These are phyloP conservation scores for Glebionis coronaria DNA, from an alignment of 129 eudicot genomes.

Conservation along the genomic window DNA sequence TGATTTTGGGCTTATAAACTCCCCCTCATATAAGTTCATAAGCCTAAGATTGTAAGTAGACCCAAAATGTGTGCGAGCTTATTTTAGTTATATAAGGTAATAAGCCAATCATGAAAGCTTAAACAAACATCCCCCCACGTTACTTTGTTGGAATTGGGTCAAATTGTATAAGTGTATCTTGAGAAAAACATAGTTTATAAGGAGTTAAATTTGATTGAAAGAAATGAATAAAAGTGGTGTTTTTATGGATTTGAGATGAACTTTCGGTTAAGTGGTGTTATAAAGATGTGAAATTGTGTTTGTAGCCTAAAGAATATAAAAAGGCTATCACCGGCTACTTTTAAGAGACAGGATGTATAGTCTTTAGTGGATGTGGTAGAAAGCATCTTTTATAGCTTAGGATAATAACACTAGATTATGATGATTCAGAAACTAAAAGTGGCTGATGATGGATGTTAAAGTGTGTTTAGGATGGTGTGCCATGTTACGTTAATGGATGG, in stretches of 20 bases:
- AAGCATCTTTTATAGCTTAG: neutral
- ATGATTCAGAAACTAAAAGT: neutral
- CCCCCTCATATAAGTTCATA: neutral
- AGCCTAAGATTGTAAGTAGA: neutral
- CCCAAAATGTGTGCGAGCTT: no score
- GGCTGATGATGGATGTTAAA: no score
- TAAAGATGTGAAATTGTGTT: neutral
- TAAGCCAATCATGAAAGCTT: neutral
- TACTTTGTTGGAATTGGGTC: neutral
- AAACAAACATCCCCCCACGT: neutral
- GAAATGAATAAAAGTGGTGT: neutral
- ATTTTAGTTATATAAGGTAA: neutral
- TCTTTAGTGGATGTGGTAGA: neutral
- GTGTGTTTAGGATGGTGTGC: no score
- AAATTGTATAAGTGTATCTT: neutral
- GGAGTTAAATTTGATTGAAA: neutral
- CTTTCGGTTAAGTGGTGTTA: neutral
- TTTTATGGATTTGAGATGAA: constrained; percentile 10
- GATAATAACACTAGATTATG: neutral
- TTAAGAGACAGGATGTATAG: neutral
- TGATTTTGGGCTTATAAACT: no score
- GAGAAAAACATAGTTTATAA: neutral
- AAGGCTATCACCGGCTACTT: neutral
- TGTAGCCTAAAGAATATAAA: neutral
- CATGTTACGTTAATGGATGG: no score